phyloP scores from a whole-genome alignment of 495 filamentous ascomycete species.

The Penicillium lividum region DNA sequence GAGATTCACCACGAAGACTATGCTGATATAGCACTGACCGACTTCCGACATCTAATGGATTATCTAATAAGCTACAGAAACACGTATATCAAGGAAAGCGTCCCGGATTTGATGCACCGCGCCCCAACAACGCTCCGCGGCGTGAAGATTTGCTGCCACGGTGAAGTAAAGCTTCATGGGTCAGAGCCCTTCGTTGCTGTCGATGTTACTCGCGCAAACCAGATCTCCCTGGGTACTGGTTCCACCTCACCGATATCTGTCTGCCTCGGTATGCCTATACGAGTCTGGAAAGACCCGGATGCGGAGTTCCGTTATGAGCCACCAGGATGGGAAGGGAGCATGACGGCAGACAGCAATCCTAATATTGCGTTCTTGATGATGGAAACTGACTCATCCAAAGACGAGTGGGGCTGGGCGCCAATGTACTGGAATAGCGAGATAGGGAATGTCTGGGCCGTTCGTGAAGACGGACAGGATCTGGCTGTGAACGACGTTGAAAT shows the following conservation, averaged over 20 bases:
- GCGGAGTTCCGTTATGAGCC: background rate
- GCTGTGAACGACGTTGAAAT: conserved; percentile 14
- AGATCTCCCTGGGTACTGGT: background rate
- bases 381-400: conserved; percentile 9
- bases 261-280: conserved; percentile 7
- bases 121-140: conserved; percentile 3
- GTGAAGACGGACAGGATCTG: conserved; percentile 18
- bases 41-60: background rate
- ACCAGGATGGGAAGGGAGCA: background rate
- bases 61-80: background rate
- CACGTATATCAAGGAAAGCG: conserved; percentile 3
- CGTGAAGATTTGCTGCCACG: conserved; percentile 9
- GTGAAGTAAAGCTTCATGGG: conserved; percentile 4
- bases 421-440: conserved; percentile 15
- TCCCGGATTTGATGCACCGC: background rate
- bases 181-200: conserved; percentile 8
- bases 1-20: no score
- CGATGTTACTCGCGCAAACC: background rate
- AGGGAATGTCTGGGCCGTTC: conserved; percentile 16
- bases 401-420: conserved; percentile 12
- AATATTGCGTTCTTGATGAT: conserved; percentile 15
- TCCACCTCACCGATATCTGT: background rate
- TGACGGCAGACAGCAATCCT: conserved; percentile 11
- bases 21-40: background rate
- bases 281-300: conserved; percentile 7